Conservation (phyloP, 1,284 basidiomycete species). For the Acaromyces ingoldii region DNA sequence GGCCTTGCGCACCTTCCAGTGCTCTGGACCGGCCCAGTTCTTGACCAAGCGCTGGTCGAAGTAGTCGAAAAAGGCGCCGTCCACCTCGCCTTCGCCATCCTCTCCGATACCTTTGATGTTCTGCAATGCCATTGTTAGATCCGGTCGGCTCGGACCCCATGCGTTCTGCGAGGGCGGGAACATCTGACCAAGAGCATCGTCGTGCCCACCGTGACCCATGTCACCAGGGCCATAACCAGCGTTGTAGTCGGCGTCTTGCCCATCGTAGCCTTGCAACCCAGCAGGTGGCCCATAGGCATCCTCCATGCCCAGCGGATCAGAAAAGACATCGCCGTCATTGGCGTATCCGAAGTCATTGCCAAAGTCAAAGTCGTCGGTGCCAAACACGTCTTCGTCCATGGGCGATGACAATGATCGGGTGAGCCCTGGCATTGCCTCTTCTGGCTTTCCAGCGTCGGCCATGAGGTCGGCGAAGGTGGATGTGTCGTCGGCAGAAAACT, state of each 20-base stretch:
- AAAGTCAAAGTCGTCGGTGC: no score
- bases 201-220: no score
- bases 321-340: no score
- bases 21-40: conserved; percentile 98
- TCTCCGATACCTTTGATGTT: conserved; percentile 5
- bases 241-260: neutral
- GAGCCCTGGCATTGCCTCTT: neutral
- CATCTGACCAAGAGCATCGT: no score
- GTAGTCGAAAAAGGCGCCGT: conserved; percentile 68
- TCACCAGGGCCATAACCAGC: no score
- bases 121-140: neutral
- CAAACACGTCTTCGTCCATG: neutral
- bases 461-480: conserved; percentile 1
- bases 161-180: no score
- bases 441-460: neutral
- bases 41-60: conserved; percentile 84
- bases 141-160: no score
- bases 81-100: conserved; percentile 6
- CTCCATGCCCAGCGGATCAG: no score
- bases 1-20: conserved; percentile 72
- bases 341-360: no score
- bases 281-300: no score
- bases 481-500: conserved; percentile 7
- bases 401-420: no score
- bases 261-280: neutral